Evolutionary conservation across 805 yeast species (phyloP), one percentile per base, ranked within the genome.

Genomic region (Zygotorulaspora chibaensis): DNA sequence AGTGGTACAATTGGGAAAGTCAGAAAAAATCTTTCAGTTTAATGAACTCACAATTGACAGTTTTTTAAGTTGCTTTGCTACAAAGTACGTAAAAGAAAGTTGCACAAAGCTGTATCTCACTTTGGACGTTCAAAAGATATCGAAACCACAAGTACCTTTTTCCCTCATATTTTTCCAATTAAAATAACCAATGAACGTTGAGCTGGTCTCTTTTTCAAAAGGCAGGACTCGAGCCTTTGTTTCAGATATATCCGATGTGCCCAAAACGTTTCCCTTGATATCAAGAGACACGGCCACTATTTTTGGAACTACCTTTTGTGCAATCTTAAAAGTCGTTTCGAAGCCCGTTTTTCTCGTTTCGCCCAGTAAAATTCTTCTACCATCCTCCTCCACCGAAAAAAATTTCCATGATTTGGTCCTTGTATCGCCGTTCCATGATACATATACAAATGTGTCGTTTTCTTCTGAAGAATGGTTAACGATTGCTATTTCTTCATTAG

Each of bases 341-440:
- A 65, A 67, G 2, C 69, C 68, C 11, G 58, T 51, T 48, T 48
- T 62, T 7, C 48, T 40, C 8, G 54, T 31, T 47, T 35, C 35
- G 52, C 40, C 45, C 56, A 16, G 57, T 62, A 8, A 58, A 34
- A 15, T 43, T 42, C 15, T 15, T 45, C 45, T 38, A 53, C 38
- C 34, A 33, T 8, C 54, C 52, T 39, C 48, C 10, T 50, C 44
- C 4, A 26, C 10, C 2, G 43, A 15, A 27, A 5, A 45, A 27
- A 59, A 52, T 42, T 55, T 58, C 72, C 73, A 68, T 8, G 30
- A 37, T 39, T 55, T 55, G 26, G 71, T 67, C 23, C 51, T 43
- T 2, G 72, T 68, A 42, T 67, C 72, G n/a, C 71, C 73, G 52
- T 67, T 68, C 71, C 72, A 68, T 28, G 67, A 61, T 35, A 67